Percentiles rank a stretch among this genome's conserved stretches.
Conservation (phyloP, 352 stramenopile species). For the Globisporangium okanoganense region DNA sequence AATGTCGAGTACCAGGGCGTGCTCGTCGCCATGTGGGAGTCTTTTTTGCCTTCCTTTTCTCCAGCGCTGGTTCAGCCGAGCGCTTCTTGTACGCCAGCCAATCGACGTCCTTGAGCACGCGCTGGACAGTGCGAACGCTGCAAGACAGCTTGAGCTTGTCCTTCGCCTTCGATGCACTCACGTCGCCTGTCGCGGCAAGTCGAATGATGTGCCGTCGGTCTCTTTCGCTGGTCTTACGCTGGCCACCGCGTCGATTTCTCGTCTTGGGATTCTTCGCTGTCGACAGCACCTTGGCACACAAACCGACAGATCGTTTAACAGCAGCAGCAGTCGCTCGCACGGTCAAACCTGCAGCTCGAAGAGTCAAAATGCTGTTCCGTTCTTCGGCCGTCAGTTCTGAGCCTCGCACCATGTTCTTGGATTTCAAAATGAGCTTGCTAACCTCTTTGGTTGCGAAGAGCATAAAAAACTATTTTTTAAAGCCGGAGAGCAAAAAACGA, state of each 20-base stretch:
- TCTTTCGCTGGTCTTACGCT: background rate
- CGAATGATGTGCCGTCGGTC: background rate
- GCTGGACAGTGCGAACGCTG: background rate
- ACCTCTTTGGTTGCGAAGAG: background rate
- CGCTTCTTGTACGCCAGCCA: conserved; percentile 3
- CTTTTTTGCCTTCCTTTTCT: too few relatives aligned
- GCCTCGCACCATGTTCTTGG: background rate
- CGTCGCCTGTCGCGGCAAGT: too few relatives aligned
- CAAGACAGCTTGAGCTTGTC: background rate
- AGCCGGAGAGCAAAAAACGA: background rate
- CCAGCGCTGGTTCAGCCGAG: background rate
- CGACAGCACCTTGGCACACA: background rate
- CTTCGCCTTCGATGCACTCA: background rate
- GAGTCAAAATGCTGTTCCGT: background rate
- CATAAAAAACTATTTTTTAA: background rate
- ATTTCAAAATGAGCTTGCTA: background rate
- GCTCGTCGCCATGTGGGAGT: too few relatives aligned
- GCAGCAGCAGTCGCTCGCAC: background rate
- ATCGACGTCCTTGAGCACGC: conserved; percentile 1
- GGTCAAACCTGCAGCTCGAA: background rate
- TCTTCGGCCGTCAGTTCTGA: background rate
- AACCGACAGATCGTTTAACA: background rate
- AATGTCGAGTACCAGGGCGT: too few relatives aligned
- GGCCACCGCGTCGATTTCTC: background rate
- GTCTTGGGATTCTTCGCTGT: background rate